Base-by-base conservation (phyloP, 2,329 filamentous ascomycete genomes). In the Thermothelomyces thermophilus region DNA sequence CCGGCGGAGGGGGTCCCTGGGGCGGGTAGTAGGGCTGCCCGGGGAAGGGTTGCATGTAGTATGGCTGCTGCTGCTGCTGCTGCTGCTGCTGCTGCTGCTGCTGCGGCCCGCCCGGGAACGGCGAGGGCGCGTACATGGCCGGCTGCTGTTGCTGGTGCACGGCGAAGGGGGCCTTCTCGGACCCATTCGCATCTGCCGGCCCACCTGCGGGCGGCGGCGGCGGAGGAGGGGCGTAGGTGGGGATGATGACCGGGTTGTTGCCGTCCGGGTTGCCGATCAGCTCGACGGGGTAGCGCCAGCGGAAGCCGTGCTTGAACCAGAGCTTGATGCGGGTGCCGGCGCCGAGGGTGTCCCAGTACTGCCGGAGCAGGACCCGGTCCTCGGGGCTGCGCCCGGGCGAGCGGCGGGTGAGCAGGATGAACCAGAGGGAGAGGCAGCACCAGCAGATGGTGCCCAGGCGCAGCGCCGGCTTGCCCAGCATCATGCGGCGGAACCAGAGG, bases 401-500 rank as follows among this genome's bases (percentile, higher is more conserved):
- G 67, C 67, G 26, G 59, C 64, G 47, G 13, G 58, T 62, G 31
- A 56, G 33, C 19, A 48, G 44, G 19, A 53, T 46, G 13, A 53
- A 39, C 51, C 52, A 61, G 40, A 57, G 52, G 35, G 49, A 55
- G 6, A 64, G 17, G 31, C 59, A 20, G 24, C 62, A 61, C 64
- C 65, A 67, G 52, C 48, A 59, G 19, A 63, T 26, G 19, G 64
- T 66, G 19, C 63, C 63, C 14, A 65, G 55, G 14, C 63, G 58
- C 13, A 65, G 53, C 7, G 64, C 53, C 39, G 45, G 44, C 51
- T 60, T 58, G 24, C 65, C 64, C 4, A 56, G 51, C 63, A 66
- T 66, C 44, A 66, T 47, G 17, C 61, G 52, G n/a, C 57, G 55
- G 54, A 64, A 66, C 64, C 65, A 66, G 40, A 62, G 52, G 51